Conservation (phyloP, 192 early-diverging fungal genomes). For the Coemansia reversa region DNA sequence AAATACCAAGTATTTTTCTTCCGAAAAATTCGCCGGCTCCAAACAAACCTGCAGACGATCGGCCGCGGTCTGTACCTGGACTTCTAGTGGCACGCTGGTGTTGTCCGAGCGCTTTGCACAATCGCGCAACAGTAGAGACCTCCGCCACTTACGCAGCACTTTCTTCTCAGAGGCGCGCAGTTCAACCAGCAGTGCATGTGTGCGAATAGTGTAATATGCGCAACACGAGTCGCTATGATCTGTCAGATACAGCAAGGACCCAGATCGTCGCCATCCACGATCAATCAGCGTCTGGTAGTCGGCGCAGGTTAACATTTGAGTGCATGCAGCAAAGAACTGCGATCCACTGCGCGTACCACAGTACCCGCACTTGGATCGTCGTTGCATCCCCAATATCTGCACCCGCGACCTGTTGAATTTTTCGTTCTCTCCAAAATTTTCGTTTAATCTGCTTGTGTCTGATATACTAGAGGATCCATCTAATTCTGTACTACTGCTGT, state of each 20-base stretch:
- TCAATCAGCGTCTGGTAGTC: conserved; percentile 53
- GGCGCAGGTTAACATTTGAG: conserved; percentile 13
- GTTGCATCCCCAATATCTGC: conserved; percentile 28
- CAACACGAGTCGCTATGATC: conserved; percentile 57
- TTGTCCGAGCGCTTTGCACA: neutral
- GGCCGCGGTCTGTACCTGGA: neutral
- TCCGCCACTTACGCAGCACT: conserved; percentile 31
- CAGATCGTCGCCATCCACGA: conserved; percentile 55
- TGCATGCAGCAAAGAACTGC: conserved; percentile 4
- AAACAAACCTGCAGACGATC: conserved; percentile 19
- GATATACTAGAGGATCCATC: neutral
- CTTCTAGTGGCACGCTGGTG: neutral
- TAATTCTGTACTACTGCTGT: conserved; percentile 1
- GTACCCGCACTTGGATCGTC: conserved; percentile 44
- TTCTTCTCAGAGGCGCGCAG: conserved; percentile 24
- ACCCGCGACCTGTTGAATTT: conserved; percentile 6
- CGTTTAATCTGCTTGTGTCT: neutral
- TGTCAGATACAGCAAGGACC: conserved; percentile 50
- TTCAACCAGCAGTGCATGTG: conserved; percentile 17
- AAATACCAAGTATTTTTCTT: conserved; percentile 77
- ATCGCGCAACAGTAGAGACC: conserved; percentile 4
- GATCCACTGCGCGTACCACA: conserved; percentile 19
- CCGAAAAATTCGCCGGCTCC: conserved; percentile 65
- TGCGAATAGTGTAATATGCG: conserved; percentile 52
- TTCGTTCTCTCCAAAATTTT: neutral